Evolutionary conservation across 306 rosid genomes (phyloP).

Genomic region (Sindora glabra): DNA sequence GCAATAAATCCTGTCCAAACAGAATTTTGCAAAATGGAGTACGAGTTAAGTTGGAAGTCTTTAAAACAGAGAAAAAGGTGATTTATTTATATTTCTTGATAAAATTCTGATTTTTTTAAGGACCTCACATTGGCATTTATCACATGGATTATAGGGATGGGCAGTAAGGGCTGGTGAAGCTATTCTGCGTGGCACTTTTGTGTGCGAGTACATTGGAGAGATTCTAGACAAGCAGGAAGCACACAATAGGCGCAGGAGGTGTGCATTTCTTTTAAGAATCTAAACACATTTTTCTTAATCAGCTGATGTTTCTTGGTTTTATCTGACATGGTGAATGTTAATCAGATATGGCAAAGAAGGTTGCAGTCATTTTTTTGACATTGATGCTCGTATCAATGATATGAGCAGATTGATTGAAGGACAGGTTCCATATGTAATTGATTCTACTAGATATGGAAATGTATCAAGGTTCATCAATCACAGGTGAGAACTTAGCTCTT

Average conservation of each 20-base stretch:
- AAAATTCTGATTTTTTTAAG: slow-evolving; percentile 2
- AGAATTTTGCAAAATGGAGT: slow-evolving; percentile 94
- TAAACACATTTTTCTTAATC: slow-evolving; percentile 1
- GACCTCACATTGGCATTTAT: slow-evolving; percentile 25
- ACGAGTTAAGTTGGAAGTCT: slow-evolving; percentile 80
- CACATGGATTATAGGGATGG: slow-evolving; percentile 66
- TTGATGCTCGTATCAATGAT: slow-evolving; percentile 69
- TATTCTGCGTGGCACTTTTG: slow-evolving; percentile 84
- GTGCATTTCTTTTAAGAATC: slow-evolving; percentile 17
- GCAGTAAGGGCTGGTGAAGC: slow-evolving; percentile 86
- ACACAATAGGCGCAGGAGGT: slow-evolving; percentile 60
- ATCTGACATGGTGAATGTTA: slow-evolving; percentile 5
- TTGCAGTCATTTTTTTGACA: slow-evolving; percentile 48
- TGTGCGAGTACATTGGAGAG: slow-evolving; percentile 91
- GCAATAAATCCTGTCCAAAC: slow-evolving; percentile 74
- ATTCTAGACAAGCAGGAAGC: slow-evolving; percentile 72
- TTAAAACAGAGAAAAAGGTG: slow-evolving; percentile 79
- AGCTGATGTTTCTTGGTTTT: neutral
- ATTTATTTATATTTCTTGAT: slow-evolving; percentile 9
- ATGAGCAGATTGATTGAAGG: slow-evolving; percentile 85
- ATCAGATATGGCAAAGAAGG: slow-evolving; percentile 53
- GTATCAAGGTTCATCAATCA: slow-evolving; percentile 96
- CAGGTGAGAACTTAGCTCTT: slow-evolving; percentile 44
- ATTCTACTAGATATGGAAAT: slow-evolving; percentile 72
- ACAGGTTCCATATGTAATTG: slow-evolving; percentile 51